Evolutionary conservation across 2,329 filamentous ascomycete genomes (phyloP), one percentile per base, ranked within the genome.

Genomic region (Fusarium torreyae): DNA sequence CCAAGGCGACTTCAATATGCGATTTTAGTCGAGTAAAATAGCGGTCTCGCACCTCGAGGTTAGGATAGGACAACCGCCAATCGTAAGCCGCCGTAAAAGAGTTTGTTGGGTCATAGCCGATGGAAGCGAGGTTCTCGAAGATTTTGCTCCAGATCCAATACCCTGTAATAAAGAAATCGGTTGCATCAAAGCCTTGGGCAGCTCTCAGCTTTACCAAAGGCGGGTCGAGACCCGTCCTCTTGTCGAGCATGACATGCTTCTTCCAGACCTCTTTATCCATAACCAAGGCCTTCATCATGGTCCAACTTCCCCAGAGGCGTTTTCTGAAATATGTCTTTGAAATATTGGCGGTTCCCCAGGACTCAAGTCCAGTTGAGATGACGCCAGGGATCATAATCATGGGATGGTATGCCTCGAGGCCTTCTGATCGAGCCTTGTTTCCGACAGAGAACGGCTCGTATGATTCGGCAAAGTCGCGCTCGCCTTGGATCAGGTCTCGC

Each of bases 91-190:
- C 90, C 0, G 89, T 91, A 73, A 87, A 91, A 4, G 88, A 89
- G 74, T 89, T 92, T 33, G 88, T 90, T 24, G 96, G 95, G 76
- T 99, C 96, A 78, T 99, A 99, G 15, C 96, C 96, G 61, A 99
- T 92, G 0, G 94, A 96, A 0, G 96, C 96, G 52, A 99, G 84
- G 76, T 99, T 99, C 81, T 99, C 96, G 50, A 99, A 86, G 64
- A 99, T 98, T 81, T 98, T 98, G 82, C 93, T 98, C 94, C 94
- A 98, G 64, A 99, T 98, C 96, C 96, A 99, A 81, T 99, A 99
- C 11, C 89, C 90, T 0, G 90, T 92, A 66, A 92, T 91, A 80
- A 97, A 96, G 83, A 99, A 99, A 81, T 99, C 96, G 13, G 96
- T 94, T 4, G 96, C 96, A 80, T 99, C 96, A 74, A 99, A 99